Conservation (phyloP, 768 basidiomycete genomes). For the Amanita fuliginea region DNA sequence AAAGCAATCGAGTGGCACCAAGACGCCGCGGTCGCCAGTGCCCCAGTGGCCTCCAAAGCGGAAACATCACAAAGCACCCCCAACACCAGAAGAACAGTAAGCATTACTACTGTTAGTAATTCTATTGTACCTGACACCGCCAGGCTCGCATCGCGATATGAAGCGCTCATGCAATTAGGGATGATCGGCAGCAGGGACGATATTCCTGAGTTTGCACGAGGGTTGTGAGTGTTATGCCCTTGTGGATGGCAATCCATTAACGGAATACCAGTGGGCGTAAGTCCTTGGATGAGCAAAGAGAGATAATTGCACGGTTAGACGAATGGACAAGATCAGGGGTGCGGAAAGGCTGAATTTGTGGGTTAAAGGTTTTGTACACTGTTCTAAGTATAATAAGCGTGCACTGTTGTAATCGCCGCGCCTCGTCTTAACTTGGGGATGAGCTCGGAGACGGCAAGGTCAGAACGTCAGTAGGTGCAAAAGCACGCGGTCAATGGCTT, state of each 20-base stretch:
- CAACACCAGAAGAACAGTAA: conserved; percentile 41
- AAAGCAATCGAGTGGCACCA: conserved; percentile 15
- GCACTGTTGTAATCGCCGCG: background rate
- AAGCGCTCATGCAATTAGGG: conserved; percentile 52
- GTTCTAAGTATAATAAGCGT: background rate
- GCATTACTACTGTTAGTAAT: conserved; percentile 9
- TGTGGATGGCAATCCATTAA: background rate
- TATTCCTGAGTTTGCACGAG: conserved; percentile 45
- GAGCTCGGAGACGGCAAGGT: background rate
- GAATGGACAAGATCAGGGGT: background rate
- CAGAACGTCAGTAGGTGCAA: background rate
- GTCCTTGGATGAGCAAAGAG: conserved; percentile 25
- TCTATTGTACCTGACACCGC: conserved; percentile 1
- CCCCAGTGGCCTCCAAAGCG: conserved; percentile 57
- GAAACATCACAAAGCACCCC: conserved; percentile 40
- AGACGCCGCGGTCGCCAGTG: conserved; percentile 20
- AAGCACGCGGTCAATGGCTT: background rate
- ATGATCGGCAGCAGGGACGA: conserved; percentile 43
- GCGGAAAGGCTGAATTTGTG: background rate
- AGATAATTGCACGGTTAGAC: conserved; percentile 13
- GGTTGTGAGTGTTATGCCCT: conserved; percentile 40
- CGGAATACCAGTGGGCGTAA: conserved; percentile 20
- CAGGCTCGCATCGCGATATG: conserved; percentile 44
- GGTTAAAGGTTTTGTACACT: too few relatives aligned
- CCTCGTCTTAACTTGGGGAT: background rate